Evolutionary conservation across 306 rosid genomes (phyloP).

Genomic region (Corylus avellana): DNA sequence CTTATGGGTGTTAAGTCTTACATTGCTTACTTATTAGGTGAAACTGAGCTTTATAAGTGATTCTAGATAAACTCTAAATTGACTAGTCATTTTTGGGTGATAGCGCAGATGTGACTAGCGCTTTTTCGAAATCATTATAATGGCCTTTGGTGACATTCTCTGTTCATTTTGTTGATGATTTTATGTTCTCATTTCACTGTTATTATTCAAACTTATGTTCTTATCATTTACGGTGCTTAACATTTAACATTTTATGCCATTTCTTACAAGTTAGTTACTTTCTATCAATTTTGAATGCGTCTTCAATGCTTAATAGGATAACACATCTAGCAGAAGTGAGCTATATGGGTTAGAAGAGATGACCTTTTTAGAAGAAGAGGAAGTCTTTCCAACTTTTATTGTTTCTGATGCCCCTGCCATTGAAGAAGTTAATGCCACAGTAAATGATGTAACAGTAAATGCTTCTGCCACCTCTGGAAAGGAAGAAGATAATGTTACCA

Average conservation of each 20-base stretch:
- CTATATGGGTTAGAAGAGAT: slow-evolving; percentile 70
- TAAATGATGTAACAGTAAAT: slow-evolving; percentile 33
- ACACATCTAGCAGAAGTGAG: slow-evolving; percentile 32
- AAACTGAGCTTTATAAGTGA: too few species aligned
- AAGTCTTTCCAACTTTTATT: slow-evolving; percentile 53
- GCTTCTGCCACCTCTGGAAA: slow-evolving; percentile 32
- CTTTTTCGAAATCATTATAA: neutral
- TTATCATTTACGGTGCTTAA: neutral
- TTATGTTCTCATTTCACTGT: neutral
- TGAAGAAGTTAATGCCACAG: slow-evolving; percentile 48
- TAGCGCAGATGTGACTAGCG: too few species aligned
- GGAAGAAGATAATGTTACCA: slow-evolving; percentile 39
- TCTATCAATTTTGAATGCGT: slow-evolving; percentile 3
- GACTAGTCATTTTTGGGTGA: too few species aligned
- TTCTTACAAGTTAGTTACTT: neutral
- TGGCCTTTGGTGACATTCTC: neutral
- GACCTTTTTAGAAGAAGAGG: slow-evolving; percentile 87
- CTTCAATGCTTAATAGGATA: slow-evolving; percentile 51
- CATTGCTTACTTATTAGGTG: too few species aligned
- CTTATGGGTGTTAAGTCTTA: too few species aligned
- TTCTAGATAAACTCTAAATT: too few species aligned
- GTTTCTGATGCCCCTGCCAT: slow-evolving; percentile 45
- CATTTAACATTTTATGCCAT: neutral
- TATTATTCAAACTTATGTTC: neutral
- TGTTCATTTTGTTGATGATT: neutral